phyloP scores from a whole-genome alignment of 345 rosid genomes.

The Noccaea bulbosa region DNA sequence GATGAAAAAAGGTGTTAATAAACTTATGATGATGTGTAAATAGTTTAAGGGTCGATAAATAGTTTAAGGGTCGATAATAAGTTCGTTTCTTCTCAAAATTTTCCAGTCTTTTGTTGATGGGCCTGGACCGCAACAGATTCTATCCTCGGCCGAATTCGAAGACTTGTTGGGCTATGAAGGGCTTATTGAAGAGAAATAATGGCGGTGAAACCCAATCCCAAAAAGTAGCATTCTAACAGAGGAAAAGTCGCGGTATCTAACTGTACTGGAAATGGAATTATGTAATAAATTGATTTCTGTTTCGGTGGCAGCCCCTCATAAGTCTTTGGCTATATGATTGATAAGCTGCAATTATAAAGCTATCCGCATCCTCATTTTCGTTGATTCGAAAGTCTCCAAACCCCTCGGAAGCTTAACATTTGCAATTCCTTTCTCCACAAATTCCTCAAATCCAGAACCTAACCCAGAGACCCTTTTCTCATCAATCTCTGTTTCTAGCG shows the following conservation, averaged over 20 bases:
- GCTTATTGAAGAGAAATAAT: too few species aligned
- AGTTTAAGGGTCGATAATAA: too few species aligned
- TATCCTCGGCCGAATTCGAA: too few species aligned
- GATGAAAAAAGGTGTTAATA: too few species aligned
- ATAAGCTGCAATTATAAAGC: neutral
- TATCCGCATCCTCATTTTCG: neutral
- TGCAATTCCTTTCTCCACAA: neutral
- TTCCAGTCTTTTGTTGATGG: too few species aligned
- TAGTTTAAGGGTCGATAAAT: too few species aligned
- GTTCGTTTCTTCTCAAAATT: too few species aligned
- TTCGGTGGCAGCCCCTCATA: neutral
- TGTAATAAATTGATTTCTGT: neutral
- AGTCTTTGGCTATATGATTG: neutral
- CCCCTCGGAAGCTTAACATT: slow-evolving; percentile 11
- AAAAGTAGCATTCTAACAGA: neutral
- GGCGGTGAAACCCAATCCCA: too few species aligned
- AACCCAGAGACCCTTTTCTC: neutral
- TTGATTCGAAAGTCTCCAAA: slow-evolving; percentile 12
- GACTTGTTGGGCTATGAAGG: too few species aligned
- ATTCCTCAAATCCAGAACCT: neutral
- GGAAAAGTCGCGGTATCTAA: slow-evolving; percentile 2
- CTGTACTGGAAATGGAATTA: neutral
- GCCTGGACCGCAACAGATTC: too few species aligned
- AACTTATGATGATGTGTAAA: too few species aligned
- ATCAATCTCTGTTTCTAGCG: neutral